Base-by-base conservation (phyloP, 192 early-diverging fungal genomes). In the Entomortierella lignicola region DNA sequence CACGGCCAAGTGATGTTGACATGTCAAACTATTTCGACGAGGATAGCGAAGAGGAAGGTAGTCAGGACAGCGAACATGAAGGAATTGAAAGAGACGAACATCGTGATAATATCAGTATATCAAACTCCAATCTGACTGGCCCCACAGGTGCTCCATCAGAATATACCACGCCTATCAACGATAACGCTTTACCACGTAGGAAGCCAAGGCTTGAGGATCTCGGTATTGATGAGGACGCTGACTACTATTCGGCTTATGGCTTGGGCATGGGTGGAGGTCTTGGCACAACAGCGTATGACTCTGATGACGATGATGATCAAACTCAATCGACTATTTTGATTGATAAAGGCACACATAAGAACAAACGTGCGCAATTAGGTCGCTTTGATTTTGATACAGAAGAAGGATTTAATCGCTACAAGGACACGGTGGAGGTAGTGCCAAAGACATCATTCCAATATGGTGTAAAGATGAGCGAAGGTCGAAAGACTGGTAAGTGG, bases 321-420 rank as follows among this genome's bases (percentile, higher is more conserved):
- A 77, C 55, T 48, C 77, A 52, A 60, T 84, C 80, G 53, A 80
- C 71, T 20, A 83, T 75, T 29, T 81, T 89, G 61, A 85, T 92
- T 21, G 93, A 94, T 70, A 82, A 90, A 63, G 93, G 92, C 13
- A 92, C 90, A 0, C 82, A 89, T 31, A 83, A 85, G 51, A 91
- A 93, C 72, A 94, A 93, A 55, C 85, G 85, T 26, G 85, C 86
- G 1, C 92, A 94, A 69, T 54, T 92, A 27, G 82, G 85, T 7
- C 83, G 93, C 15, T 94, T 87, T 72, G 92, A 94, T 75, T 94
- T 94, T 85, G 93, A 94, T 41, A 89, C 81, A 15, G 93, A 93
- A 71, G 92, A 92, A 61, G 90, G 93, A 32, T 94, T 88, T 82
- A 82, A 89, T 31, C 80, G 82, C 34, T 93, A 94, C 59, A 93